A percentile compares a stretch with the other conserved stretches of the same genome.
Conservation (phyloP, 306 rosid genomes). For the Senna siamea region DNA sequence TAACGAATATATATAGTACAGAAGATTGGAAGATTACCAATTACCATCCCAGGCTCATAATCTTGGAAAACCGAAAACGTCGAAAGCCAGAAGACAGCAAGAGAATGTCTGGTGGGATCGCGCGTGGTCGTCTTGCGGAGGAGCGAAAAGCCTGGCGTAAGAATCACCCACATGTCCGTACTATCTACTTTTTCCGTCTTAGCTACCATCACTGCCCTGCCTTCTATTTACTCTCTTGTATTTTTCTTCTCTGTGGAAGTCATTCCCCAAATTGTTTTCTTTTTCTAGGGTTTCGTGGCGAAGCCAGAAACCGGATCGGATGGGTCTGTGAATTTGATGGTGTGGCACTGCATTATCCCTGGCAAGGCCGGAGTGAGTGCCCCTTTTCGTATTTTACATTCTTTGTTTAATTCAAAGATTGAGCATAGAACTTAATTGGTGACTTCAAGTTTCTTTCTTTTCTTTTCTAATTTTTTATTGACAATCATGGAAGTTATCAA, state of each 20-base stretch:
- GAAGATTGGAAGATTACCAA: no score
- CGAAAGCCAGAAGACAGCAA: background rate
- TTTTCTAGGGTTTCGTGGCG: conserved; percentile 43
- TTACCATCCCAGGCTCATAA: background rate
- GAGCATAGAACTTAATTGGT: background rate
- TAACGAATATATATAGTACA: no score
- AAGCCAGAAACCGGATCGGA: conserved; percentile 37
- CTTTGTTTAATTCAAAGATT: background rate
- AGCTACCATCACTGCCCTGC: background rate
- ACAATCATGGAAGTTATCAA: background rate
- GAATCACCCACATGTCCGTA: conserved; percentile 43
- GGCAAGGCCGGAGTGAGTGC: conserved; percentile 42
- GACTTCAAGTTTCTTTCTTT: background rate
- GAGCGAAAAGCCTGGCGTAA: conserved; percentile 44
- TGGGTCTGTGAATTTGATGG: conserved; percentile 45
- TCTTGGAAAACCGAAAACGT: background rate
- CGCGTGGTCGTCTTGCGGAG: conserved; percentile 41
- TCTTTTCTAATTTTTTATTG: no score
- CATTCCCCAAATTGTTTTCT: background rate
- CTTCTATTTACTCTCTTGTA: background rate
- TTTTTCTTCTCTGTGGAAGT: background rate
- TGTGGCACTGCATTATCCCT: conserved; percentile 43
- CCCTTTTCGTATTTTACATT: background rate
- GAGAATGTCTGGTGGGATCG: conserved; percentile 37
- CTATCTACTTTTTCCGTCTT: background rate